Percentiles rank a stretch among this genome's conserved stretches.
These are phyloP conservation scores for Comarum palustre DNA, from an alignment of 306 rosid genomes.

Conservation along the genomic window DNA sequence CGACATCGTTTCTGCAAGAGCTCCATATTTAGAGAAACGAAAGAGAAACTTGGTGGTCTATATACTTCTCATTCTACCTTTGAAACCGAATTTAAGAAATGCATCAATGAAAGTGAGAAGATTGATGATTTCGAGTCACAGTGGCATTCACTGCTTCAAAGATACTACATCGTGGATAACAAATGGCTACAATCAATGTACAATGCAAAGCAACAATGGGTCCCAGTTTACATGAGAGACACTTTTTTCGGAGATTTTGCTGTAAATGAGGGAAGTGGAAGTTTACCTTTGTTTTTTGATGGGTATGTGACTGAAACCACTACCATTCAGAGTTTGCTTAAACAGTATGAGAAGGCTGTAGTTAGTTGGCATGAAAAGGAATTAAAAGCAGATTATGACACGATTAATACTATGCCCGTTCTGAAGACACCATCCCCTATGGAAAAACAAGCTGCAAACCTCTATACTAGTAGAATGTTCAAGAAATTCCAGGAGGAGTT, in stretches of 20 bases:
- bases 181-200: slow-evolving; percentile 89
- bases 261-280: slow-evolving; percentile 43
- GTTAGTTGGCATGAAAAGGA: slow-evolving; percentile 74
- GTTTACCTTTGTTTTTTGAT: slow-evolving; percentile 61
- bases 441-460: slow-evolving; percentile 88
- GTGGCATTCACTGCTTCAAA: slow-evolving; percentile 67
- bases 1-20: slow-evolving; percentile 67
- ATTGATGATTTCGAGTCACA: slow-evolving; percentile 66
- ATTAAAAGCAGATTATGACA: slow-evolving; percentile 75
- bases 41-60: slow-evolving; percentile 54
- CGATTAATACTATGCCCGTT: slow-evolving; percentile 50
- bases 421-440: slow-evolving; percentile 86
- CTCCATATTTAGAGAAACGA: slow-evolving; percentile 61
- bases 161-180: slow-evolving; percentile 62
- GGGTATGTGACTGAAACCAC: slow-evolving; percentile 72
- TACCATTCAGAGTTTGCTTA: slow-evolving; percentile 62
- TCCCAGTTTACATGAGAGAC: slow-evolving; percentile 68
- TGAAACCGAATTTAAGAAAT: slow-evolving; percentile 57
- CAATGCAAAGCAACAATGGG: slow-evolving; percentile 69
- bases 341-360: slow-evolving; percentile 75
- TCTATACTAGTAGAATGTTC: slow-evolving; percentile 72
- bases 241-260: slow-evolving; percentile 70
- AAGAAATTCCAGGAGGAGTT: slow-evolving; percentile 84
- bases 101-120: slow-evolving; percentile 57
- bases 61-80: slow-evolving; percentile 62